A percentile compares a stretch with the other conserved stretches of the same genome.
Evolutionary conservation across 768 basidiomycete species (phyloP).

Genomic region (Sarcodon aspratus): DNA sequence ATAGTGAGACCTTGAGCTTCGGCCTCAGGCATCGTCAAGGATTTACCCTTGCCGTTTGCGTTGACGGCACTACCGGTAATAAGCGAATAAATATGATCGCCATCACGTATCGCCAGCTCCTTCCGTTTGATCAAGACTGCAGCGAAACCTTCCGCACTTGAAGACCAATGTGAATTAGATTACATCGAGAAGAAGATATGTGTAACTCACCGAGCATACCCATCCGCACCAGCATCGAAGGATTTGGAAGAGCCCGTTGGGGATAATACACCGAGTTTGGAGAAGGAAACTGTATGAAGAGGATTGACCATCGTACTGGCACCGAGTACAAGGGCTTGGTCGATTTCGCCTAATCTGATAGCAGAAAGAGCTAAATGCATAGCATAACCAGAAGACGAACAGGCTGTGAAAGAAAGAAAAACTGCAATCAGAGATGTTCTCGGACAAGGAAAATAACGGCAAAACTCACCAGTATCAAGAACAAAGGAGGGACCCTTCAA

Average conservation of each 20-base stretch:
- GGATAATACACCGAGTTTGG: constrained; percentile 23
- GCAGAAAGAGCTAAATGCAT: constrained; percentile 38
- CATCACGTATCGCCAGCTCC: constrained; percentile 18
- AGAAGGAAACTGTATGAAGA: constrained; percentile 21
- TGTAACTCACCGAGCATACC: constrained; percentile 14
- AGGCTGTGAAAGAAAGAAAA: not conserved
- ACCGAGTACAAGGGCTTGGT: constrained; percentile 30
- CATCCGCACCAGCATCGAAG: constrained; percentile 29
- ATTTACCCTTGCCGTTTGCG: constrained; percentile 21
- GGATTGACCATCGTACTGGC: constrained; percentile 18
- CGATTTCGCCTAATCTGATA: constrained; percentile 29
- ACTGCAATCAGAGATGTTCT: not conserved
- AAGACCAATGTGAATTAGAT: constrained; percentile 3
- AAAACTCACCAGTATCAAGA: constrained; percentile 25
- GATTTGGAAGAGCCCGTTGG: constrained; percentile 29
- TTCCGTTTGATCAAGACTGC: constrained; percentile 23
- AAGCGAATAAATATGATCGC: constrained; percentile 19
- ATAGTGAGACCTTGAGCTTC: constrained; percentile 22
- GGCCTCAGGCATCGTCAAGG: constrained; percentile 23
- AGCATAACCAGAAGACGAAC: constrained; percentile 27
- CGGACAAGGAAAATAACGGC: not conserved
- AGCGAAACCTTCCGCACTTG: constrained; percentile 16
- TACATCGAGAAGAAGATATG: not conserved
- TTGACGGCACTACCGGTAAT: constrained; percentile 22
- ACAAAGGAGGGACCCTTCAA: constrained; percentile 36